Conservation (phyloP, 257 asterid species). For the Ophiorrhiza pumila region DNA sequence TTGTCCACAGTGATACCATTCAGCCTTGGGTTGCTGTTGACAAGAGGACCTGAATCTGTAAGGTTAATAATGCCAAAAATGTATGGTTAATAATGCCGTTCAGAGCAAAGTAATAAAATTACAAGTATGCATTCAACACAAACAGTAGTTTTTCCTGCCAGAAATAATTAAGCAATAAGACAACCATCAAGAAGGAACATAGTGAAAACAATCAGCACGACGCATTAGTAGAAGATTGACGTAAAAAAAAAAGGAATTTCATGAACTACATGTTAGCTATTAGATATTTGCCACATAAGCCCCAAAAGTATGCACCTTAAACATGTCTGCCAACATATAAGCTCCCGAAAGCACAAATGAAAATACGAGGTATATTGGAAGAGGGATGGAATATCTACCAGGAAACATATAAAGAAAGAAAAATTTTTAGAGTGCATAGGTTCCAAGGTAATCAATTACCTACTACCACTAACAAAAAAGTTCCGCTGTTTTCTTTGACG, state of each 20-base stretch:
- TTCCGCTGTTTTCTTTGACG: conserved; percentile 55
- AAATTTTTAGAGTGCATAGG: neutral
- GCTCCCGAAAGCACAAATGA: neutral
- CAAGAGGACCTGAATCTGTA: too few species aligned
- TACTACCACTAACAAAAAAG: conserved; percentile 92
- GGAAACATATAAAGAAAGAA: neutral
- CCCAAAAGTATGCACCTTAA: neutral
- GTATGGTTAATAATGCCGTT: neutral
- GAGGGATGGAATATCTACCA: neutral
- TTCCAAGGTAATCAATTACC: conserved; percentile 43
- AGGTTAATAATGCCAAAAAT: too few species aligned
- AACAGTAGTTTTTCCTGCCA: neutral
- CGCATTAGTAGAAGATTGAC: neutral
- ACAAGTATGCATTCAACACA: neutral
- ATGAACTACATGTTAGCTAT: neutral
- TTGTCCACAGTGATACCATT: too few species aligned
- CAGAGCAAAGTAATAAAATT: too few species aligned
- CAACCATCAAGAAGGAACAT: neutral
- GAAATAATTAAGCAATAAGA: neutral
- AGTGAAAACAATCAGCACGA: neutral
- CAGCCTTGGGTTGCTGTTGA: too few species aligned
- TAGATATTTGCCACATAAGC: neutral
- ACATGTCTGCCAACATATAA: neutral
- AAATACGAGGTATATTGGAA: neutral
- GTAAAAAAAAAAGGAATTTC: neutral